Evolutionary conservation across 176 grass and related monocot genomes (phyloP).

Genomic region (Oryza longistaminata): DNA sequence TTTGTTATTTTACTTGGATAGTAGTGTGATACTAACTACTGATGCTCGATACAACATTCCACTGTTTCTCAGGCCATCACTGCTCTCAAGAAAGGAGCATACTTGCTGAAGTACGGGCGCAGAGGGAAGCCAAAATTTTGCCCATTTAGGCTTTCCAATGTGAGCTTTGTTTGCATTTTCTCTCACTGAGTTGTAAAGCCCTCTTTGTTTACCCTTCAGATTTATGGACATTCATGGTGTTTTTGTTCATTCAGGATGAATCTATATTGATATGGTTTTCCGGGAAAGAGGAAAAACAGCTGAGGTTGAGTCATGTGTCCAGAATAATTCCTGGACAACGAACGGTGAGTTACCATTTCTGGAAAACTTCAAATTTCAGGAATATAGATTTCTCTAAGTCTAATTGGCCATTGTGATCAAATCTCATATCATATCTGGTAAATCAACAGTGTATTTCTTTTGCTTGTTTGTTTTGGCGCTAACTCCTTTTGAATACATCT

Average conservation of each 20-base stretch:
- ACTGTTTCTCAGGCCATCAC: conserved; percentile 61
- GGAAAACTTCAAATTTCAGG: background rate
- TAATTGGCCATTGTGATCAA: background rate
- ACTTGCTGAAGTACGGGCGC: conserved; percentile 76
- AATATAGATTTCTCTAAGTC: background rate
- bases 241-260: conserved; percentile 68
- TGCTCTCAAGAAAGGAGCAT: conserved; percentile 90
- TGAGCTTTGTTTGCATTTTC: conserved; percentile 38
- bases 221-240: conserved; percentile 11
- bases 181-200: conserved; percentile 17
- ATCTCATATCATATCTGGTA: background rate
- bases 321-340: conserved; percentile 92
- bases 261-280: conserved; percentile 85
- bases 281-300: conserved; percentile 84
- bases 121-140: conserved; percentile 93
- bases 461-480: background rate
- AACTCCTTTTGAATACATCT: conserved; percentile 9
- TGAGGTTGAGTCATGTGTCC: conserved; percentile 85
- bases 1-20: background rate
- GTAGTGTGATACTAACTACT: background rate
- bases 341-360: conserved; percentile 60
- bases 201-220: background rate
- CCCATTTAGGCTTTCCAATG: conserved; percentile 85
- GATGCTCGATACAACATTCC: conserved; percentile 36
- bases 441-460: background rate